Base-by-base conservation (phyloP, 2,329 filamentous ascomycete species). In the Boeremia lycopersici region DNA sequence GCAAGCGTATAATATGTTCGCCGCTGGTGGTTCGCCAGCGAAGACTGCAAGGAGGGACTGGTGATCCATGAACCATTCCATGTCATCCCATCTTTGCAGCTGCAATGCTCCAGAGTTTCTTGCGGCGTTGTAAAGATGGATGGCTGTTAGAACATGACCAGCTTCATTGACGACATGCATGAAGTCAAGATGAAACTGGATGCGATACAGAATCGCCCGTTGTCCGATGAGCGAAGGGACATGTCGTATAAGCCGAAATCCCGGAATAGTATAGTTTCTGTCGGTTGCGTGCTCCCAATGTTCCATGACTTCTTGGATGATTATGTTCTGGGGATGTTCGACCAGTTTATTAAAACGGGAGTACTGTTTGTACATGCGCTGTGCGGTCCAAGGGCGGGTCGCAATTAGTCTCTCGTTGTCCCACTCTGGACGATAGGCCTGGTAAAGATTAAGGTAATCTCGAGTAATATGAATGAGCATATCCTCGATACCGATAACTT, bases 81-180 rank as follows among this genome's bases (percentile, higher is more conserved):
- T 38, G 12, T 60, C 58, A 6, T 31, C 29, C 58, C 55, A 60
- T 9, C 9, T 13, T 9, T 28, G 23, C 1, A 35, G 30, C 4
- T 26, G 35, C 11, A 58, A 17, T 2, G 28, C 10, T 7, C 35
- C 39, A 11, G 48, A 47, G 11, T 38, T 17, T 6, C 42, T 46
- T 2, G 54, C 54, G 11, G 58, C 58, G 23, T 60, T 46, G 35
- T 55, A 52, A 6, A 60, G 28, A 43, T 58, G 51, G 3, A 49
- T 36, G 5, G 50, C 40, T 30, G 31, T 33, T 6, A 48, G 30
- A n/a, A 60, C 28, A 6, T 40, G n/a, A 2, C 41, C 41, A 2
- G 43, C 17, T 6, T 51, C 40, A 12, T 45, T 50, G 19, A 44
- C 33, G 7, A 58, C 33, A 2, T 48, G 38, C 17, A 48, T 19